Percentiles rank a stretch among this genome's conserved stretches.
These are phyloP conservation scores for Ailanthus altissimus DNA, from an alignment of 345 rosid species.

Conservation along the genomic window DNA sequence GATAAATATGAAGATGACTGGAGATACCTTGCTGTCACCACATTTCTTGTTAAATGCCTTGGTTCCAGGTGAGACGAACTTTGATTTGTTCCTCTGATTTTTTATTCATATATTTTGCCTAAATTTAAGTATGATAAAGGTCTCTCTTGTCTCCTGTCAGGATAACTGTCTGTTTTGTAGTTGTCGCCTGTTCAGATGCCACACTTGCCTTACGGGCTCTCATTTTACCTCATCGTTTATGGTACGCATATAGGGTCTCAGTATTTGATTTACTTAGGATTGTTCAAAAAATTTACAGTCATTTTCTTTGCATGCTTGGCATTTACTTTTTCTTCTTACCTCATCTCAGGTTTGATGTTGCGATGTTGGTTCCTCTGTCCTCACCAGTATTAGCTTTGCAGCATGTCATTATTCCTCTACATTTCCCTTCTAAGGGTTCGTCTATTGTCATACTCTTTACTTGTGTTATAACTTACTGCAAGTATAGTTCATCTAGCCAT, in stretches of 20 bases:
- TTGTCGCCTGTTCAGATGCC: conserved; percentile 93
- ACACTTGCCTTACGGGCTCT: conserved; percentile 80
- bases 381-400: conserved; percentile 83
- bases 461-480: conserved; percentile 4
- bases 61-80: conserved; percentile 65
- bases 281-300: neutral
- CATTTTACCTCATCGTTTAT: conserved; percentile 78
- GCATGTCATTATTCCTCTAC: conserved; percentile 56
- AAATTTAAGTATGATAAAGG: neutral
- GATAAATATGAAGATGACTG: conserved; percentile 80
- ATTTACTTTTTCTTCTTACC: conserved; percentile 12
- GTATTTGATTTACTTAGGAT: neutral
- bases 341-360: conserved; percentile 87
- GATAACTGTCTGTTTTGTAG: conserved; percentile 76
- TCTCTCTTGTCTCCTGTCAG: conserved; percentile 44
- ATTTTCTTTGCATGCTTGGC: neutral
- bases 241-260: conserved; percentile 49
- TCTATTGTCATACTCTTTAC: conserved; percentile 9
- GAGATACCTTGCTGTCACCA: conserved; percentile 94
- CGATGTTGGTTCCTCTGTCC: conserved; percentile 56
- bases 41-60: conserved; percentile 74
- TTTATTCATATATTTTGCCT: neutral
- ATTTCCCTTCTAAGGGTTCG: conserved; percentile 51
- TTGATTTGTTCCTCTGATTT: neutral
- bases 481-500: neutral